Evolutionary conservation across 495 filamentous ascomycete species (phyloP).

Genomic region (Penicillium subrubescens): DNA sequence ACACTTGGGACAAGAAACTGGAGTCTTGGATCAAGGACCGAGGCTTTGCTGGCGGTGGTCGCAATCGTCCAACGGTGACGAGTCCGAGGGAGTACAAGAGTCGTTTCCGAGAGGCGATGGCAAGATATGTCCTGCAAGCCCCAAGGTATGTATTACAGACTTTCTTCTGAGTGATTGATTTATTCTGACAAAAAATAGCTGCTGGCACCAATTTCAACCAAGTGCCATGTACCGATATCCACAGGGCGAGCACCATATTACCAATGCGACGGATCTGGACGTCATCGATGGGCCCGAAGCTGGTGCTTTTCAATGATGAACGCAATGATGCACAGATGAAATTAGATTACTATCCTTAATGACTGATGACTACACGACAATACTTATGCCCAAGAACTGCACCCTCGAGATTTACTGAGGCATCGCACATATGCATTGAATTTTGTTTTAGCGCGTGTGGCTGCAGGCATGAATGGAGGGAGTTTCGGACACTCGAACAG

Average conservation of each 20-base stretch:
- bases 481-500: background rate
- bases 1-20: slow-evolving; percentile 99
- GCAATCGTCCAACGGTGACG: slow-evolving; percentile 92
- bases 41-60: slow-evolving; percentile 78
- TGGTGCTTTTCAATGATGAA: slow-evolving; percentile 10
- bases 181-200: slow-evolving; percentile 40
- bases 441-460: background rate
- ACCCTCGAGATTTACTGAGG: background rate
- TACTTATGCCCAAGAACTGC: slow-evolving; percentile 2
- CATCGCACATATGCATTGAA: background rate
- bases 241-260: slow-evolving; percentile 36
- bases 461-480: background rate
- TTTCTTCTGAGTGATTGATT: background rate
- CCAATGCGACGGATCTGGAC: slow-evolving; percentile 28
- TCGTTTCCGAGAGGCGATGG: slow-evolving; percentile 95
- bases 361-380: slow-evolving; percentile 22
- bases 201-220: slow-evolving; percentile 72
- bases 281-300: slow-evolving; percentile 24
- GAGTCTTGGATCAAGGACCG: slow-evolving; percentile 99
- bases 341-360: slow-evolving; percentile 5
- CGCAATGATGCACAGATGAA: background rate
- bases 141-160: slow-evolving; percentile 54
- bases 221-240: slow-evolving; percentile 48
- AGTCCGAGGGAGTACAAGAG: slow-evolving; percentile 97
- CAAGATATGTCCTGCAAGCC: slow-evolving; percentile 78